These are phyloP conservation scores for Botrytis squamosa DNA, from an alignment of 2,329 filamentous ascomycete species.

Conservation along the genomic window DNA sequence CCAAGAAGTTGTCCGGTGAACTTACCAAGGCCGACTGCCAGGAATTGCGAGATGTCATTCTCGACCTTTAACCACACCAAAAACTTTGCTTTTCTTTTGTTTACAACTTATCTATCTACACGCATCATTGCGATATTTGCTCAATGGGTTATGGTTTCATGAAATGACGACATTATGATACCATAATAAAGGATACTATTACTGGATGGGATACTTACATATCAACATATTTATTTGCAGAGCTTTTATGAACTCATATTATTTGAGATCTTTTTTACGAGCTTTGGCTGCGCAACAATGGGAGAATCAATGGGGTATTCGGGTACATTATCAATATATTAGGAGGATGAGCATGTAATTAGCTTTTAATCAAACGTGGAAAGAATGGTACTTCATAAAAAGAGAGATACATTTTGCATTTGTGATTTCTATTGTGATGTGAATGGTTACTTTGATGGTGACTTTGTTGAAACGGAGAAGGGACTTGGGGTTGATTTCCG, in stretches of 20 bases:
- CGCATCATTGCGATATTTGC: background rate
- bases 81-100: background rate
- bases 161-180: background rate
- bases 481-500: background rate
- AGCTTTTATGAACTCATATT: background rate
- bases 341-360: background rate
- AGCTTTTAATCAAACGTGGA: constrained; percentile 3
- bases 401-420: background rate
- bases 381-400: background rate
- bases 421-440: background rate
- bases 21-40: background rate
- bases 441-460: background rate
- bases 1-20: background rate
- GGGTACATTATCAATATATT: constrained; percentile 2
- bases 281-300: constrained; percentile 1
- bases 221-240: constrained; percentile 3
- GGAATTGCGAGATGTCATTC: background rate
- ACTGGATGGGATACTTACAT: background rate
- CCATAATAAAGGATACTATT: background rate
- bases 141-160: background rate
- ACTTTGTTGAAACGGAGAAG: background rate
- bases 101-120: background rate
- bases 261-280: constrained; percentile 6
- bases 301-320: background rate
- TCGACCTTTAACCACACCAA: background rate